Base-by-base conservation (phyloP, 345 rosid genomes). In the Aurinia saxatilis region DNA sequence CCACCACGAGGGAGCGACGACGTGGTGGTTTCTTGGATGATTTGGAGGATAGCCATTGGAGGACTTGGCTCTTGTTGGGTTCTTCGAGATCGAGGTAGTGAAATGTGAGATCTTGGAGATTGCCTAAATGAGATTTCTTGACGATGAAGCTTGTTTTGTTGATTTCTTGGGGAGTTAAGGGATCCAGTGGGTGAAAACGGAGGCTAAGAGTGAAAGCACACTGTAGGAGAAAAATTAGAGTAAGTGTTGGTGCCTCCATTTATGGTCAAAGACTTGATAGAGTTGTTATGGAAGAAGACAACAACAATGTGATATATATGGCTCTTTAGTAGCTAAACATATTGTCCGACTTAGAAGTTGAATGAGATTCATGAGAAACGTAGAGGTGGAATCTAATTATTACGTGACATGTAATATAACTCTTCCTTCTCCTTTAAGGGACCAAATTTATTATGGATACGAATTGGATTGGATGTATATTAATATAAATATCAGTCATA, bases 81-180 rank as follows among this genome's bases (percentile, higher is more conserved):
- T 86, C 96, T 8, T 84, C 87, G 10, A 89, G 78, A 67, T 82
- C 91, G 11, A 84, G 77, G 68, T 72, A 76, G 56, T 90, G 95
- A 49, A 77, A 80, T 37, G 84, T 83, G 57, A 84, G 63, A 72
- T 82, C 78, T 33, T 73, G 70, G 52, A 71, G 63, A 18, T 66
- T 52, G 33, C 68, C 73, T 21, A 81, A 55, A 5, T 21, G 70
- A 10, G 84, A 80, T 9, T 75, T 76, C 10, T 71, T 73, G 46
- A 87, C 38, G 40, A 81, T 76, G 59, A 53, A 53, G 47, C 70
- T 70, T 61, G 73, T 47, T 68, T 73, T 82, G 74, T 78, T 79
- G 73, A 86, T 74, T 76, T 86, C 97, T 2, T 72, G 39, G 1
- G 81, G 77, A 33, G 60, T 73, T 2, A 86, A 80, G 37, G 95